Evolutionary conservation across 1,284 basidiomycete genomes (phyloP).

Genomic region (Clitocybe nebularis): DNA sequence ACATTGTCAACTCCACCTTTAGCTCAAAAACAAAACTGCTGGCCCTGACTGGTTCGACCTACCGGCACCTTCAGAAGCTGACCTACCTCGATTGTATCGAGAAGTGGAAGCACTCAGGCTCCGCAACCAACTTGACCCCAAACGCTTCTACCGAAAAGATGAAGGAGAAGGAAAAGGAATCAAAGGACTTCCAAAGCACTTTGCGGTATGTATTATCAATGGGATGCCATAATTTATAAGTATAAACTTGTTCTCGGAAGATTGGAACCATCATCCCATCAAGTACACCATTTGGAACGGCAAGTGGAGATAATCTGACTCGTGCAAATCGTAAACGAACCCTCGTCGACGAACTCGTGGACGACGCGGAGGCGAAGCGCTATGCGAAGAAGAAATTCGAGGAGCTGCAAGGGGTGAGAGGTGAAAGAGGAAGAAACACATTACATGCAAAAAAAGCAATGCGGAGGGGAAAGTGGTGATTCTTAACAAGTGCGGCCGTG

Average conservation of each 20-base stretch:
- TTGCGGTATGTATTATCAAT: slow-evolving; percentile 76
- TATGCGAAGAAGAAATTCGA: slow-evolving; percentile 95
- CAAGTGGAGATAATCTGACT: slow-evolving; percentile 68
- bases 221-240: too few relatives aligned
- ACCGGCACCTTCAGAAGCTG: slow-evolving; percentile 77
- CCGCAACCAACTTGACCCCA: slow-evolving; percentile 92
- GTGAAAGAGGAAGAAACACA: slow-evolving; percentile 73
- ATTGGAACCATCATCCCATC: slow-evolving; percentile 86
- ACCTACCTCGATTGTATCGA: slow-evolving; percentile 80
- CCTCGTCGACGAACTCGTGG: slow-evolving; percentile 86
- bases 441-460: slow-evolving; percentile 62
- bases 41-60: slow-evolving; percentile 91
- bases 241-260: slow-evolving; percentile 35
- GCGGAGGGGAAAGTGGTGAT: slow-evolving; percentile 68
- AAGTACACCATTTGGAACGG: slow-evolving; percentile 70
- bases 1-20: slow-evolving; percentile 6
- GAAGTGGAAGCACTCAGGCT: slow-evolving; percentile 93
- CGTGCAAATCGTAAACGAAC: slow-evolving; percentile 71
- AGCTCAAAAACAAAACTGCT: slow-evolving; percentile 74
- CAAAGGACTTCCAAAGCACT: slow-evolving; percentile 84
- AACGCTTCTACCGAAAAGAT: slow-evolving; percentile 88
- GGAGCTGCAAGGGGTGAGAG: slow-evolving; percentile 73
- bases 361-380: slow-evolving; percentile 79
- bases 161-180: slow-evolving; percentile 81
- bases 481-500: too few relatives aligned